Evolutionary conservation across 805 yeast species (phyloP).

Genomic region (Candida ortonii): DNA sequence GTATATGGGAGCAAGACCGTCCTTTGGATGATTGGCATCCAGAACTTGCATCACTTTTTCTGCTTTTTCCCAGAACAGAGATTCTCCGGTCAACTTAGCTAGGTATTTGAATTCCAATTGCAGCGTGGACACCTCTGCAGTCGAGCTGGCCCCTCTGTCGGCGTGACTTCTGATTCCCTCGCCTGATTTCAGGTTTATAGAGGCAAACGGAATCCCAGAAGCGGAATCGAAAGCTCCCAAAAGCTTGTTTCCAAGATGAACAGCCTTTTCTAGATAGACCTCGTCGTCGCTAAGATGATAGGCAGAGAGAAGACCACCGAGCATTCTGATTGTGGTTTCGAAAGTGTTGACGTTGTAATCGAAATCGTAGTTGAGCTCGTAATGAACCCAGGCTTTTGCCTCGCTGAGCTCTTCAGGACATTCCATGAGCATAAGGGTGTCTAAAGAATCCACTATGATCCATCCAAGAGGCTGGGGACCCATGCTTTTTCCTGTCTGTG

Average conservation of each 20-base stretch:
- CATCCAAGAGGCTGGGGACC: slow-evolving; percentile 84
- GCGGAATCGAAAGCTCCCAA: slow-evolving; percentile 63
- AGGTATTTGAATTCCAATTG: slow-evolving; percentile 86
- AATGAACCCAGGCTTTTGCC: slow-evolving; percentile 72
- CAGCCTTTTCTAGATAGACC: slow-evolving; percentile 72
- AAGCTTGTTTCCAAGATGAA: slow-evolving; percentile 70
- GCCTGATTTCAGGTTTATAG: slow-evolving; percentile 68
- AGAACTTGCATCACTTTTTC: slow-evolving; percentile 71
- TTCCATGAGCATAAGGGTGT: slow-evolving; percentile 78
- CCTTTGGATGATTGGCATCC: slow-evolving; percentile 60
- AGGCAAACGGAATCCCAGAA: slow-evolving; percentile 75
- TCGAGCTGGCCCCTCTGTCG: slow-evolving; percentile 76
- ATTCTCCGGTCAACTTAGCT: slow-evolving; percentile 75
- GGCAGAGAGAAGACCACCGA: slow-evolving; percentile 89
- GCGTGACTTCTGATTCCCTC: slow-evolving; percentile 58
- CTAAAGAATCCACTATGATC: slow-evolving; percentile 87
- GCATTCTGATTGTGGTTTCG: slow-evolving; percentile 92
- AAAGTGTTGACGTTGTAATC: slow-evolving; percentile 78
- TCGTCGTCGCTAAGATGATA: slow-evolving; percentile 68
- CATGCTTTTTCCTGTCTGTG: slow-evolving; percentile 65
- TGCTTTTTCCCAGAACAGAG: slow-evolving; percentile 70
- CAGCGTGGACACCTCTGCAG: slow-evolving; percentile 86
- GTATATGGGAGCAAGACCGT: slow-evolving; percentile 81
- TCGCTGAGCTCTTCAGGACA: slow-evolving; percentile 56
- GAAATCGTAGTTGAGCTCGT: slow-evolving; percentile 66